These are phyloP conservation scores for Hamigera avellanea DNA, from an alignment of 495 filamentous ascomycete species.

Conservation along the genomic window DNA sequence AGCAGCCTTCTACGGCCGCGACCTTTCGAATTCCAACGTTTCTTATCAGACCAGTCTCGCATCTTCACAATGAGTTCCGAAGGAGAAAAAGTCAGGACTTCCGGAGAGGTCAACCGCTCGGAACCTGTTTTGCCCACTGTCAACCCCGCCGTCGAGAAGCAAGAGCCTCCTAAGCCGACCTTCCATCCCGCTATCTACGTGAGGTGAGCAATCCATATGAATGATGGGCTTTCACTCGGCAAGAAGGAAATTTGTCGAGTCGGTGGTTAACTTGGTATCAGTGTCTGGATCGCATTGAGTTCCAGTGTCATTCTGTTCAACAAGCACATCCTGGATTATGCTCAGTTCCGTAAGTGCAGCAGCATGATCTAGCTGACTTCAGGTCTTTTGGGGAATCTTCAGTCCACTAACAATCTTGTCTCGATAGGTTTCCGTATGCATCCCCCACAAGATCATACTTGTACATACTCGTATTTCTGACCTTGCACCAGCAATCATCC, in stretches of 20 bases:
- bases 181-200: conserved; percentile 88
- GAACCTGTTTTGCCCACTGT: conserved; percentile 66
- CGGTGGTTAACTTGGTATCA: conserved; percentile 28
- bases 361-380: neutral
- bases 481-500: conserved; percentile 42
- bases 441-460: no score
- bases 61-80: conserved; percentile 47
- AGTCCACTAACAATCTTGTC: neutral
- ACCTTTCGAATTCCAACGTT: conserved; percentile 40
- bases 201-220: conserved; percentile 66
- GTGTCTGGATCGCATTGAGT: conserved; percentile 82
- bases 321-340: conserved; percentile 87
- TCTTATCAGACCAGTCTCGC: conserved; percentile 35
- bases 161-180: conserved; percentile 45
- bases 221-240: neutral
- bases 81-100: conserved; percentile 70
- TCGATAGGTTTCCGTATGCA: conserved; percentile 29
- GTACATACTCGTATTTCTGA: conserved; percentile 7
- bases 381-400: neutral
- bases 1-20: conserved; percentile 37
- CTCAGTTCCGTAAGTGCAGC: conserved; percentile 78
- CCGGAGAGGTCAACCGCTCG: conserved; percentile 54
- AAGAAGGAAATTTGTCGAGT: neutral
- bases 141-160: conserved; percentile 61
- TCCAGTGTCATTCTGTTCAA: conserved; percentile 96